A percentile compares a stretch with the other conserved stretches of the same genome.
Conservation (phyloP, 148 eudicot genomes). For the Bassia scoparia region DNA sequence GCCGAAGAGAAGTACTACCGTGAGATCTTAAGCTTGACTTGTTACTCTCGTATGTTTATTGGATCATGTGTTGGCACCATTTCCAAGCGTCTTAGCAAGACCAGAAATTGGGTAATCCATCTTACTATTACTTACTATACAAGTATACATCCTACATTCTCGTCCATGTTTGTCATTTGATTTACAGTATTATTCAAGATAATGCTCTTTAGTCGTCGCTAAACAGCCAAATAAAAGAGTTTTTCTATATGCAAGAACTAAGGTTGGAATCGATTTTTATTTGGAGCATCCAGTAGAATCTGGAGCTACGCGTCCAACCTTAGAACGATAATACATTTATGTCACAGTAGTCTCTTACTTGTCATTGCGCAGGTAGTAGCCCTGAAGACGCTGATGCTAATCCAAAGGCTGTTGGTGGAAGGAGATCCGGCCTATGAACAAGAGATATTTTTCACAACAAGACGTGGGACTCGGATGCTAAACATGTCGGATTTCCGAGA, state of each 20-base stretch:
- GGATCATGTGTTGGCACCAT: slow-evolving; percentile 54
- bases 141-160: no score
- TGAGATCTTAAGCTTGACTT: slow-evolving; percentile 60
- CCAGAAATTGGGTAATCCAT: slow-evolving; percentile 56
- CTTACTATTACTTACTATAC: not conserved
- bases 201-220: no score
- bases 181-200: no score
- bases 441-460: slow-evolving; percentile 76
- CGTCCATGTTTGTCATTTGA: not conserved
- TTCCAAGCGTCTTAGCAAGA: slow-evolving; percentile 65
- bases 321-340: not conserved
- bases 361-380: slow-evolving; percentile 53
- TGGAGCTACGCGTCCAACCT: no score
- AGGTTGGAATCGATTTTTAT: no score
- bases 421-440: slow-evolving; percentile 70
- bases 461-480: slow-evolving; percentile 79
- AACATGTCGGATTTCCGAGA: slow-evolving; percentile 82
- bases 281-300: no score
- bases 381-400: slow-evolving; percentile 62
- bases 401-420: slow-evolving; percentile 61
- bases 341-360: not conserved
- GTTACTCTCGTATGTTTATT: slow-evolving; percentile 52
- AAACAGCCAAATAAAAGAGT: no score
- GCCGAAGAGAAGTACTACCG: slow-evolving; percentile 67
- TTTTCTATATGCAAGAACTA: no score